Conservation (phyloP, 495 filamentous ascomycete species). For the Aspergillus haitiensis region DNA sequence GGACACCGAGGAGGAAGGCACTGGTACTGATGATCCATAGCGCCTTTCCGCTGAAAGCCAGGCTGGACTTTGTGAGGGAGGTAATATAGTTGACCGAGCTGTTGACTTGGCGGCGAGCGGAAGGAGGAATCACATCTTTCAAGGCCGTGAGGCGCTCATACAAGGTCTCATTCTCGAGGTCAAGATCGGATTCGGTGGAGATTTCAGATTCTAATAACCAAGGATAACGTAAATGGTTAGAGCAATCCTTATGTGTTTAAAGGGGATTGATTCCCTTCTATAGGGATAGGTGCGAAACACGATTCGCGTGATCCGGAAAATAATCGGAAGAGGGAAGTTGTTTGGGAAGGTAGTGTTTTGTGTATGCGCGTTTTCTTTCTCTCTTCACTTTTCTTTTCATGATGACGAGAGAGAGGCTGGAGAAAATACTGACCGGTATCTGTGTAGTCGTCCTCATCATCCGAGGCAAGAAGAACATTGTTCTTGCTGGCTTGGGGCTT, state of each 20-base stretch:
- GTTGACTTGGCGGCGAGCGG: conserved; percentile 68
- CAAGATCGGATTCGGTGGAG: conserved; percentile 49
- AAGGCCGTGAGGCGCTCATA: conserved; percentile 81
- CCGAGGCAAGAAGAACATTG: conserved; percentile 53
- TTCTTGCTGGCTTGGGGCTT: conserved; percentile 63
- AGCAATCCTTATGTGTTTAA: conserved; percentile 4
- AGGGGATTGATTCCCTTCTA: neutral
- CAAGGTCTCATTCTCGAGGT: conserved; percentile 59
- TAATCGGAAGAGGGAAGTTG: neutral
- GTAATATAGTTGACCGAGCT: conserved; percentile 57
- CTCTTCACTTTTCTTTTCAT: too few species aligned
- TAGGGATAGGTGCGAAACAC: too few species aligned
- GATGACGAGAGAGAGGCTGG: neutral
- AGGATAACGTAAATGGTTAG: conserved; percentile 22
- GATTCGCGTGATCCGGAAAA: neutral
- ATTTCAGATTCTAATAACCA: conserved; percentile 52
- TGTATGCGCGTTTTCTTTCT: too few species aligned
- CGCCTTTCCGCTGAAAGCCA: conserved; percentile 74
- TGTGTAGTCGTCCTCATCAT: conserved; percentile 85
- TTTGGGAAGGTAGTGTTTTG: too few species aligned
- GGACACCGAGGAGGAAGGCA: conserved; percentile 85
- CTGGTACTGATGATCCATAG: conserved; percentile 86
- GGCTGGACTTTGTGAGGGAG: conserved; percentile 57
- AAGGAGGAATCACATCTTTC: conserved; percentile 87
- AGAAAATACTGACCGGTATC: conserved; percentile 69